Base-by-base conservation (phyloP, 345 rosid genomes). In the Draba incana region DNA sequence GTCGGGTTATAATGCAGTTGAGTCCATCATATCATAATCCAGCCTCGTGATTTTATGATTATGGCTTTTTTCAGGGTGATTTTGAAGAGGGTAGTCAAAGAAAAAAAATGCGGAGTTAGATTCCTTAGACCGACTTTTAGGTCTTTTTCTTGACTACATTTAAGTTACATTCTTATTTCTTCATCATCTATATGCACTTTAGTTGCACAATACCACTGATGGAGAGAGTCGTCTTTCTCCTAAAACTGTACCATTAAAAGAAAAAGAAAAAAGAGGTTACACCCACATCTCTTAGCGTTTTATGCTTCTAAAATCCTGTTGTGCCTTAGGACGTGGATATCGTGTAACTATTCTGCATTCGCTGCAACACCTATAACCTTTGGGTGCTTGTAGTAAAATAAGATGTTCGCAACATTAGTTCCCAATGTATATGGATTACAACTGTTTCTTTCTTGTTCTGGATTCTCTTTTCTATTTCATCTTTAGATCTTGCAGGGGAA, bases 51-150 rank as follows among this genome's bases (percentile, higher is more conserved):
- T 57, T 42, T 57, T 6, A 31, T 69, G 66, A 3, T 10, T 41
- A 33, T 33, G 37, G 37, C 42, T 16, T 49, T 20, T 72, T 82
- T 80, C 95, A 91, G 99, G 96, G 82, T 62, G 73, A 69, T 71
- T 43, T 71, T n/a, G 91, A 90, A 70, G 92, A 84, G 77, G 86
- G 87, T 72, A 86, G 83, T 80, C 91, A 81, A 61, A 85, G 88
- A 75, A 91, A 86, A 75, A 70, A 83, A 70, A 57, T 85, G 83
- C 82, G 86, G 83, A 84, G 83, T 77, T 94, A 79, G 79, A 76
- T 66, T 53, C 48, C 37, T 57, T 78, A 71, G 77, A 80, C 70
- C 48, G 52, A 82, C 50, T 62, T 76, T 62, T 51, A 65, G 78
- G 76, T 75, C 75, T 71, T 70, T 48, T 79, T 39, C 78, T 68